phyloP scores from a whole-genome alignment of 1,284 basidiomycete species.

The Tilletia walkeri region DNA sequence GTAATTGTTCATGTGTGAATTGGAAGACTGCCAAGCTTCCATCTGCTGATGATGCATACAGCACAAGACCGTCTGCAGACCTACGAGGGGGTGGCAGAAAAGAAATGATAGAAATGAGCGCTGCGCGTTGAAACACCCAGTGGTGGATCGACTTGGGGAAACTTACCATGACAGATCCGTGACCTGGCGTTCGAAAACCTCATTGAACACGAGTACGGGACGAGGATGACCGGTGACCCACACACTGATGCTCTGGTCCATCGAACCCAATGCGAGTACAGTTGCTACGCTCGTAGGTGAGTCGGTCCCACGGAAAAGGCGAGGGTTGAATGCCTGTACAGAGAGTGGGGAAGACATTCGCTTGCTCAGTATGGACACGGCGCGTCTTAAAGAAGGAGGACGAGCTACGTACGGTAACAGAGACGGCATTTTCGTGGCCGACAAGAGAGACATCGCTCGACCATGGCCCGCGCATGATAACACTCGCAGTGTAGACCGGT shows the following conservation, averaged over 20 bases:
- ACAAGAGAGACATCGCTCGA: slow-evolving; percentile 67
- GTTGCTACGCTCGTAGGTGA: slow-evolving; percentile 34
- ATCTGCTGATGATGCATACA: slow-evolving; percentile 94
- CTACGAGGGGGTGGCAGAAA: neutral
- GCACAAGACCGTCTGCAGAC: slow-evolving; percentile 71
- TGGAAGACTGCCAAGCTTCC: slow-evolving; percentile 85
- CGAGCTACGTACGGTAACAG: slow-evolving; percentile 62
- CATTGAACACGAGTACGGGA: slow-evolving; percentile 85
- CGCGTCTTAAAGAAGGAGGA: neutral
- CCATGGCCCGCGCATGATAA: slow-evolving; percentile 75
- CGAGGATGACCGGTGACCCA: slow-evolving; percentile 67
- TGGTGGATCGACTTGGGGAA: neutral
- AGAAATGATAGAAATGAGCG: neutral
- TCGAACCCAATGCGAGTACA: slow-evolving; percentile 46
- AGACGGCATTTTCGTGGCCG: slow-evolving; percentile 95
- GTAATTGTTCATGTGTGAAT: slow-evolving; percentile 76
- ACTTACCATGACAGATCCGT: slow-evolving; percentile 88
- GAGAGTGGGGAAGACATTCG: neutral
- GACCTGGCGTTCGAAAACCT: slow-evolving; percentile 89
- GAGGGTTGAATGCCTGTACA: slow-evolving; percentile 42
- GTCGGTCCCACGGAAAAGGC: slow-evolving; percentile 33
- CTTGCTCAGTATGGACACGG: too few relatives aligned
- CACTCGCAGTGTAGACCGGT: slow-evolving; percentile 93
- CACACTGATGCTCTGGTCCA: slow-evolving; percentile 34
- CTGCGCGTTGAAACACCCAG: neutral